Percentiles rank a stretch among this genome's conserved stretches.
phyloP scores from a whole-genome alignment of 352 stramenopile species.

The Phytophthora melonis region DNA sequence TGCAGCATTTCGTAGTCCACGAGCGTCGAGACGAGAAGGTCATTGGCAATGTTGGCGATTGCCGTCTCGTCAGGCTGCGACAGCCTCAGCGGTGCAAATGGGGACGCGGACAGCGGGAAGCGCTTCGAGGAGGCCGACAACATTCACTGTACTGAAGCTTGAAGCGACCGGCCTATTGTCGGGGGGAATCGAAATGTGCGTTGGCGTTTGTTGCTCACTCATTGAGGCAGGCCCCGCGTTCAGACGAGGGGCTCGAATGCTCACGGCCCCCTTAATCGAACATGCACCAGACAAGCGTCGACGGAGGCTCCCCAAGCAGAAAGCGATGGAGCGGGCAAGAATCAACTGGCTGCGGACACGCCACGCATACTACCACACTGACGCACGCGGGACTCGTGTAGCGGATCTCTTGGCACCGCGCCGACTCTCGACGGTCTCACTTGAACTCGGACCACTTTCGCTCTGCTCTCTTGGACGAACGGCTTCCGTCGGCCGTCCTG shows the following conservation, averaged over 20 bases:
- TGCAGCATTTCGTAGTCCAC: slow-evolving; percentile 43
- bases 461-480: background rate
- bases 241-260: background rate
- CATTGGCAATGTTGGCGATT: slow-evolving; percentile 21
- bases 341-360: slow-evolving; percentile 16
- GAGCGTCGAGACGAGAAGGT: slow-evolving; percentile 36
- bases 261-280: slow-evolving; percentile 2
- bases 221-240: background rate
- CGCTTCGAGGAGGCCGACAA: slow-evolving; percentile 8
- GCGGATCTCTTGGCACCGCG: background rate
- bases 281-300: background rate
- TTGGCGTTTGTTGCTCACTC: slow-evolving; percentile 7
- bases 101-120: slow-evolving; percentile 16
- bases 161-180: background rate
- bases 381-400: slow-evolving; percentile 14
- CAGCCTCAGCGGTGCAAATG: slow-evolving; percentile 21
- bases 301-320: slow-evolving; percentile 7
- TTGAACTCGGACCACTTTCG: background rate
- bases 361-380: slow-evolving; percentile 27
- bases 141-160: background rate
- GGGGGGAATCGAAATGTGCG: slow-evolving; percentile 10
- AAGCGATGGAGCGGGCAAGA: slow-evolving; percentile 3
- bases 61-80: slow-evolving; percentile 16
- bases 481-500: slow-evolving; percentile 4
- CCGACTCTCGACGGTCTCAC: slow-evolving; percentile 19